Percentiles rank a stretch among this genome's conserved stretches.
Evolutionary conservation across 306 rosid genomes (phyloP).

Genomic region (Lotus japonicus): DNA sequence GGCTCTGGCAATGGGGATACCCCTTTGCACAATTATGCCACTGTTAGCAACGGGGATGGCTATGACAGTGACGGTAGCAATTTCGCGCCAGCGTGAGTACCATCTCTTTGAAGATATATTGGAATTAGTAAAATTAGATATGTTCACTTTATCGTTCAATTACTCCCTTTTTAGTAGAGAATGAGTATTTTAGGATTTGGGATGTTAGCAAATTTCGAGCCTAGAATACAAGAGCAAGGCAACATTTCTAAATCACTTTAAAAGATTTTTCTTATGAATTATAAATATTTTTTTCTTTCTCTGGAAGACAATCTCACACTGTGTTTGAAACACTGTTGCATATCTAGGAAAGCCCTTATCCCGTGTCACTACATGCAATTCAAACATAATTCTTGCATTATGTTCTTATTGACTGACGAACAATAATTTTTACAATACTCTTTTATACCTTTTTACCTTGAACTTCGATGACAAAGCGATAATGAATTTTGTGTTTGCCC

Average conservation of each 20-base stretch:
- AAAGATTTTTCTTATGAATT: neutral
- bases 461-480: neutral
- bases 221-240: neutral
- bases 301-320: neutral
- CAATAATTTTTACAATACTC: neutral
- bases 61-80: slow-evolving; percentile 65
- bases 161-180: neutral
- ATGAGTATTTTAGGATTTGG: neutral
- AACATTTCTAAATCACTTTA: neutral
- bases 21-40: slow-evolving; percentile 37
- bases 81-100: slow-evolving; percentile 77
- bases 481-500: neutral
- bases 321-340: neutral
- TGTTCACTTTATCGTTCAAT: neutral
- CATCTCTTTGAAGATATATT: neutral
- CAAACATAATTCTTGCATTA: neutral
- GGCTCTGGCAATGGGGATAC: slow-evolving; percentile 52
- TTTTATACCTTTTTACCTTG: neutral
- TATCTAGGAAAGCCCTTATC: neutral
- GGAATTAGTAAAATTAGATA: neutral
- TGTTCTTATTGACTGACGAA: neutral
- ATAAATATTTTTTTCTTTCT: neutral
- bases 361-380: neutral
- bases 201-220: neutral
- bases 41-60: slow-evolving; percentile 50